Conservation (phyloP, 257 asterid genomes). For the Rauvolfia tetraphylla region DNA sequence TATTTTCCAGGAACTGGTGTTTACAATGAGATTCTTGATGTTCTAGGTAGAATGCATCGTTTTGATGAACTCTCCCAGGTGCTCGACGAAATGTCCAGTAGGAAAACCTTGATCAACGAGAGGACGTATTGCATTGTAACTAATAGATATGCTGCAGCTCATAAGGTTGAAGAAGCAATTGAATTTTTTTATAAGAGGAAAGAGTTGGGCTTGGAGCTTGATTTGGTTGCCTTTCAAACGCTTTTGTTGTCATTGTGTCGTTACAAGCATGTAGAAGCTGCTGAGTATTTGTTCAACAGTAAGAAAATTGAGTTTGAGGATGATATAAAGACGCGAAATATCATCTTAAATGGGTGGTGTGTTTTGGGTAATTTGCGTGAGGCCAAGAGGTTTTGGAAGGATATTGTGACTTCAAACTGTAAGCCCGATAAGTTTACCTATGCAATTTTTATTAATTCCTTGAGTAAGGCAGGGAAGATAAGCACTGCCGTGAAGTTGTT, state of each 20-base stretch:
- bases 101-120: conserved; percentile 37
- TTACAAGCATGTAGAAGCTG: conserved; percentile 72
- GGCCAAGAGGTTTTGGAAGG: conserved; percentile 80
- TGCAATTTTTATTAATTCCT: conserved; percentile 57
- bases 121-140: conserved; percentile 44
- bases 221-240: conserved; percentile 63
- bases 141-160: conserved; percentile 58
- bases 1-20: conserved; percentile 29
- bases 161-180: conserved; percentile 63
- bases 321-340: conserved; percentile 71
- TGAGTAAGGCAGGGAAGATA: conserved; percentile 65
- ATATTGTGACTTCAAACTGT: conserved; percentile 46
- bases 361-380: conserved; percentile 67
- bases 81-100: conserved; percentile 76
- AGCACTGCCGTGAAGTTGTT: conserved; percentile 58
- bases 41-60: conserved; percentile 54
- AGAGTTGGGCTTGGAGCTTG: conserved; percentile 44
- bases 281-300: conserved; percentile 56
- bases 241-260: conserved; percentile 68
- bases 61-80: conserved; percentile 48
- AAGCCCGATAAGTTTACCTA: conserved; percentile 60
- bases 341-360: conserved; percentile 84
- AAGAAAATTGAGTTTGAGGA: conserved; percentile 36
- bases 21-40: conserved; percentile 61
- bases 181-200: conserved; percentile 46